phyloP scores from a whole-genome alignment of 495 filamentous ascomycete species.

The Penicillium canariense region DNA sequence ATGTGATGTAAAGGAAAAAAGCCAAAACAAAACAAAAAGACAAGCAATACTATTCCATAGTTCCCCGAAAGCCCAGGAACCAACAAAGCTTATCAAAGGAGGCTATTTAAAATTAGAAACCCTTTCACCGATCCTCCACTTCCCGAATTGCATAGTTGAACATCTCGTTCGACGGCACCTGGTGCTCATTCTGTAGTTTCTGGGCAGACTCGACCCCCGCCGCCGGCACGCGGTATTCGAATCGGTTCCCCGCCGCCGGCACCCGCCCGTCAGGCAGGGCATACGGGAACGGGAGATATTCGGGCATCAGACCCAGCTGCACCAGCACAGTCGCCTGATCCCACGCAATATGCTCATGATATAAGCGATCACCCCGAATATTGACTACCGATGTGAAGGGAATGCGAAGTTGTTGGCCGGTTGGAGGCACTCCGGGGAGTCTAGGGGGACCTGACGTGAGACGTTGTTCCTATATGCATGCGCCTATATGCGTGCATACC shows the following conservation, averaged over 20 bases:
- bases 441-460: no score
- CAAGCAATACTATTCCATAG: no score
- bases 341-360: slow-evolving; percentile 82
- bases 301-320: slow-evolving; percentile 70
- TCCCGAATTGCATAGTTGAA: slow-evolving; percentile 40
- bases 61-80: no score
- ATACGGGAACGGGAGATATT: slow-evolving; percentile 57
- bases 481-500: slow-evolving; percentile 9
- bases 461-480: neutral
- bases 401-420: slow-evolving; percentile 60
- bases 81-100: no score
- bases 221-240: slow-evolving; percentile 68
- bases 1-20: no score
- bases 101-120: no score
- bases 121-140: no score
- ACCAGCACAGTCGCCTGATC: slow-evolving; percentile 76
- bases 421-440: slow-evolving; percentile 68
- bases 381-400: slow-evolving; percentile 73
- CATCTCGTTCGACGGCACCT: slow-evolving; percentile 62
- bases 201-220: slow-evolving; percentile 60
- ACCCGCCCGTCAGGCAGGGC: slow-evolving; percentile 39
- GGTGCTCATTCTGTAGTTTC: slow-evolving; percentile 62
- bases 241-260: slow-evolving; percentile 39
- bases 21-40: no score
- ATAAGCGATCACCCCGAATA: slow-evolving; percentile 71